Evolutionary conservation across 208 protist species (phyloP).

Genomic region (Leptomonas seymouri): DNA sequence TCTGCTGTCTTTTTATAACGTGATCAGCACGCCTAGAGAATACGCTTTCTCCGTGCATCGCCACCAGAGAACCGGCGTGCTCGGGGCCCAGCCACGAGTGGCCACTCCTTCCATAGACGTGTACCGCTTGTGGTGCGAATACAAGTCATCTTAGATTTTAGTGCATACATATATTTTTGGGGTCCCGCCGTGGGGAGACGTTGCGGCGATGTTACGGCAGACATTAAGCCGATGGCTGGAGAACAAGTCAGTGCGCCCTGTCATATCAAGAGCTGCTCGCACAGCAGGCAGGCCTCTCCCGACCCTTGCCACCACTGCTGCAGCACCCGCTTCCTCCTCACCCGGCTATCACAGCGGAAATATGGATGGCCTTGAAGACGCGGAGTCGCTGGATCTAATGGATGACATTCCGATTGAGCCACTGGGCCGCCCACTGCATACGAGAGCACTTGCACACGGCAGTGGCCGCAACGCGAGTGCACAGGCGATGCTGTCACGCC

Average conservation of each 20-base stretch:
- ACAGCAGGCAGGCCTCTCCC: background rate
- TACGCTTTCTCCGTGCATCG: no score
- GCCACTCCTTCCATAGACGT: conserved; percentile 13
- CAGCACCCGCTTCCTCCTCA: conserved; percentile 4
- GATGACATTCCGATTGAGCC: conserved; percentile 16
- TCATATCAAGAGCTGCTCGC: conserved; percentile 35
- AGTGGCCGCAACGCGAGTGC: background rate
- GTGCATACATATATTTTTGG: no score
- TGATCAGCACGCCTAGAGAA: no score
- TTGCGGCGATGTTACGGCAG: conserved; percentile 28
- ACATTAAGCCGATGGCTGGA: conserved; percentile 34
- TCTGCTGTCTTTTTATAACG: no score
- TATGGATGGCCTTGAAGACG: conserved; percentile 12
- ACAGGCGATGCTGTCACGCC: conserved; percentile 15
- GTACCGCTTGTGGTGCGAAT: background rate
- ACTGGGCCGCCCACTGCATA: background rate
- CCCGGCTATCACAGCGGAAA: conserved; percentile 20
- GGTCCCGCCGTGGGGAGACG: background rate
- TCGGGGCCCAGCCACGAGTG: no score
- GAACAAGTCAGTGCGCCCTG: conserved; percentile 25
- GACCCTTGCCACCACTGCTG: background rate
- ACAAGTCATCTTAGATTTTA: no score
- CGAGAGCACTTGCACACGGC: background rate
- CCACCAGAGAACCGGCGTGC: no score
- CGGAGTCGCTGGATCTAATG: conserved; percentile 15